Evolutionary conservation across 1,284 basidiomycete genomes (phyloP), one percentile per base, ranked within the genome.

Genomic region (Sporisorium reilianum): DNA sequence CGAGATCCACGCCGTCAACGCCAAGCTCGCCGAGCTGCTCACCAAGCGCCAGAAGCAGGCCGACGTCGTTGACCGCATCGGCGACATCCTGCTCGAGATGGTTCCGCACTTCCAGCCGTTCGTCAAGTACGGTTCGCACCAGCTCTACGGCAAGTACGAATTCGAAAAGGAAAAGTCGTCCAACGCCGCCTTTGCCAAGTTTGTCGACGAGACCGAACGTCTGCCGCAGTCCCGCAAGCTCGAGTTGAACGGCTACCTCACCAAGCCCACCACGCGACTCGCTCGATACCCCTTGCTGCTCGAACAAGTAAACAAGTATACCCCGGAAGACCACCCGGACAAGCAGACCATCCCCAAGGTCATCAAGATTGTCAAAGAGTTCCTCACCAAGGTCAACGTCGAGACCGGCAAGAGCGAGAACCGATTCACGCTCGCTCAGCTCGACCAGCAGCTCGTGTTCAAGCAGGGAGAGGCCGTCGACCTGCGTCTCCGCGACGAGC

Each of bases 101-200:
- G 93, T 96, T 1, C 93, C 93, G 0, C 89, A 92, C 83, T 98
- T 99, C 83, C 94, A 95, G 2, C 85, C 85, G 0, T 99, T 98
- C 81, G 95, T 99, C 55, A 90, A 90, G 49, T 99, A 99, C 81
- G 97, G 97, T 46, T 91, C 95, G 9, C 95, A 99, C 85, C 97
- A 99, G 85, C 87, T 98, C 62, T 98, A 97, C 85, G 97, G 96
- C 22, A 99, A 99, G 86, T 97, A 95, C 85, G 94, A 97, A 86
- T 98, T 99, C 85, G 97, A 99, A 87, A 96, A 95, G 88, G 97
- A 99, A 87, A 98, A 97, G 88, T 90, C 89, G 55, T 88, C 90
- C 53, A 99, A 99, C 86, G 89, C 92, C 1, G 91, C 90, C n/a
- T 99, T 99, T 87, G 92, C 94, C 58, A 90, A 90, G 78, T 99